Conservation (phyloP, 257 asterid genomes). For the Linaria vulgaris region DNA sequence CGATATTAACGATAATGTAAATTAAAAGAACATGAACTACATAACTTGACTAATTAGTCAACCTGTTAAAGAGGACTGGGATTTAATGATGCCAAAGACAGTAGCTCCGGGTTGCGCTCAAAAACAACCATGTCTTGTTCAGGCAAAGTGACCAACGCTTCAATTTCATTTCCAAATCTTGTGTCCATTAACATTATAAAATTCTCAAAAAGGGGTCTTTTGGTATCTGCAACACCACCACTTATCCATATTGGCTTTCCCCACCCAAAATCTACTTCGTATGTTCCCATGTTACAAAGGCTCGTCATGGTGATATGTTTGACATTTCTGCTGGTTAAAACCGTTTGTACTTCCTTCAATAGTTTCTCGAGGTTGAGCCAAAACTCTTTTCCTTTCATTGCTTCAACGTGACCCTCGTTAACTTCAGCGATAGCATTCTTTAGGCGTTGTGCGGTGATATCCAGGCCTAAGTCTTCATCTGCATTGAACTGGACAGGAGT, state of each 20-base stretch:
- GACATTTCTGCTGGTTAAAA: background rate
- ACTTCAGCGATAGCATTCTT: background rate
- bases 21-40: too few species aligned
- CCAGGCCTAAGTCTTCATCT: background rate
- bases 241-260: constrained; percentile 6
- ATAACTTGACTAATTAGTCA: background rate
- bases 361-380: background rate
- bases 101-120: background rate
- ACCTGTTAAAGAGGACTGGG: constrained; percentile 4
- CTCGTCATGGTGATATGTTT: background rate
- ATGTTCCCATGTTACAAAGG: background rate
- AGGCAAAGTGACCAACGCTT: constrained; percentile 8
- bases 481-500: background rate
- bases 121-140: constrained; percentile 5
- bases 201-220: background rate
- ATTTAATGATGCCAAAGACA: background rate
- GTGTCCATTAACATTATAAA: background rate
- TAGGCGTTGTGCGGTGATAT: background rate
- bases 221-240: constrained; percentile 1
- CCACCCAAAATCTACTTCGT: constrained; percentile 2
- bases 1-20: too few species aligned
- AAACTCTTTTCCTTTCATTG: background rate
- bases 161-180: constrained; percentile 3
- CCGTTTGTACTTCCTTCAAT: background rate
- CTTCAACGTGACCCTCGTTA: background rate